Percentiles rank a stretch among this genome's conserved stretches.
Conservation (phyloP, 2,329 filamentous ascomycete species). For the Triangularia verruculosa region DNA sequence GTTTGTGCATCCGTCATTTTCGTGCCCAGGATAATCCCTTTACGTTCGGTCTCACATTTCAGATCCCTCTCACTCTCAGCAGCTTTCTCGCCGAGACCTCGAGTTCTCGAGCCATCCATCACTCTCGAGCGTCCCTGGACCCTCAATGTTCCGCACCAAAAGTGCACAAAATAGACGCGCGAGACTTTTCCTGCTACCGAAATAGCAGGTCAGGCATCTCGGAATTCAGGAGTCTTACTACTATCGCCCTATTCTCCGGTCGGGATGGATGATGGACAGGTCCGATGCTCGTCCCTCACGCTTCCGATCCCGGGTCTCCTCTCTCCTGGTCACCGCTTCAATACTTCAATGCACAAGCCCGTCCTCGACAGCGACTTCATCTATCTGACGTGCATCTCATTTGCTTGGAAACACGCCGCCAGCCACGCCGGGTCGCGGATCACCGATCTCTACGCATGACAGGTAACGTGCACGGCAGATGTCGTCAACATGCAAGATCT, state of each 20-base stretch:
- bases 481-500: constrained; percentile 8
- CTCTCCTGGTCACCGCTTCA: background rate
- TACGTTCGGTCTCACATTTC: background rate
- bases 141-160: background rate
- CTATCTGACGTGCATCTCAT: constrained; percentile 8
- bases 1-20: background rate
- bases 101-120: background rate
- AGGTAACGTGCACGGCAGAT: constrained; percentile 3
- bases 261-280: background rate
- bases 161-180: background rate
- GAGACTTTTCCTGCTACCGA: background rate
- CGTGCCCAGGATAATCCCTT: background rate
- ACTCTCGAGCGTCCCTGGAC: background rate
- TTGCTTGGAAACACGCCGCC: constrained; percentile 6
- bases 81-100: background rate
- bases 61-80: background rate
- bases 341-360: background rate
- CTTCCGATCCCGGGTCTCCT: background rate
- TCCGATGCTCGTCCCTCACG: background rate
- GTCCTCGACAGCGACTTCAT: background rate
- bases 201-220: background rate
- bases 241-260: constrained; percentile 4
- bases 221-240: background rate
- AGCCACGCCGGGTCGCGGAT: background rate
- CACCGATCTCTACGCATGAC: background rate